Base-by-base conservation (phyloP, 2,329 filamentous ascomycete species). In the Aspergillus pseudotamarii region DNA sequence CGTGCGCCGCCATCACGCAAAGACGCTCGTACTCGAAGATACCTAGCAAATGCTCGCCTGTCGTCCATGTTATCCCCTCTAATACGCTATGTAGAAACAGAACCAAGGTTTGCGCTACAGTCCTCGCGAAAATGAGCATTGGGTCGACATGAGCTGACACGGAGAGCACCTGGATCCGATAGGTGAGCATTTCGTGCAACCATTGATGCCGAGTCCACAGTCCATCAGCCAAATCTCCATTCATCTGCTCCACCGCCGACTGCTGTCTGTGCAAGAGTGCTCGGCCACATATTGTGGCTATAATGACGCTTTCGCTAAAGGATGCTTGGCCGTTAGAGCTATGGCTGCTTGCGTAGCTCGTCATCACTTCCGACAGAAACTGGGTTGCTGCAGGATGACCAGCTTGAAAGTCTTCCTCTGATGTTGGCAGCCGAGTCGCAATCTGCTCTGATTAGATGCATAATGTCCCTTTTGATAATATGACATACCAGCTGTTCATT, bases 331-430 rank as follows among this genome's bases (percentile, higher is more conserved):
- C 54, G 12, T 19, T 30, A 12, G 43, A 21, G 51, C 38, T 19
- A 43, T 72, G 16, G 59, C 57, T 51, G 14, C 58, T 57, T 6
- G 5, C 55, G 32, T 23, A n/a, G 14, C 57, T 38, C n/a, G 65
- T 65, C 30, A 78, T 69, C 2, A 68, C 71, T 38, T 79, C 76
- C 1, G 71, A 64, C 6, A 80, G 67, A 51, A 76, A 78, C 10
- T 61, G 66, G 23, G 68, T 72, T 3, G 60, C 34, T 4, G 71
- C 60, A 5, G 71, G 73, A 23, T 73, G 68, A 2, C 70, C 73
- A n/a, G 70, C 74, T 61, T 78, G 75, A 53, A 80, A 80, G 11
- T 75, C 72, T 6, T 68, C 60, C 38, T 80, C 77, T 1, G 76
- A 73, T 10, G 69, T 69, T 1, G 78, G 78, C 4, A 80, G 72